A percentile compares a stretch with the other conserved stretches of the same genome.
Evolutionary conservation across 805 yeast genomes (phyloP).

Genomic region (Saccharomycopsis javanensis): DNA sequence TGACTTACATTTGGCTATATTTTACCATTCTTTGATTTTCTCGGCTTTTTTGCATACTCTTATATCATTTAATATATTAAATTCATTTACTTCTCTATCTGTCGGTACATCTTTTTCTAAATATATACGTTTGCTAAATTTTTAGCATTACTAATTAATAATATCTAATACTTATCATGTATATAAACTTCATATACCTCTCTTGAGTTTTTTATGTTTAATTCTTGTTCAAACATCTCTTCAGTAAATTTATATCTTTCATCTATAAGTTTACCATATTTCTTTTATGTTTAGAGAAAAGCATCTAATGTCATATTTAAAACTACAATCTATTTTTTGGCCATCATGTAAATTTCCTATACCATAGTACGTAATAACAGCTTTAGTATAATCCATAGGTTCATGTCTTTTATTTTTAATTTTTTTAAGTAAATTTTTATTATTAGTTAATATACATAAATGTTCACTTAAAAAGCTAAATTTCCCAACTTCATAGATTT

Average conservation of each 20-base stretch:
- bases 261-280: no score
- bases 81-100: not conserved
- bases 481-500: not conserved
- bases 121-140: no score
- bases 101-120: not conserved
- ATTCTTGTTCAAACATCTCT: not conserved
- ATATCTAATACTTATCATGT: not conserved
- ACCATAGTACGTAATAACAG: no score
- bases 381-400: no score
- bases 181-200: not conserved
- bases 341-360: not conserved
- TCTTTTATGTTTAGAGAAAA: not conserved
- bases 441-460: not conserved
- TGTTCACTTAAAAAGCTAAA: not conserved
- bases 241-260: not conserved
- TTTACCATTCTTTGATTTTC: not conserved
- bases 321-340: not conserved
- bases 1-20: not conserved
- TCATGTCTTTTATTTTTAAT: no score
- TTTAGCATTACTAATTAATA: no score
- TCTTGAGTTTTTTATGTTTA: not conserved
- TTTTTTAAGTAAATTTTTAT: no score
- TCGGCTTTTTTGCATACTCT: not conserved
- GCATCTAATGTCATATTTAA: not conserved
- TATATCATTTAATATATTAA: not conserved